These are phyloP conservation scores for Neopestalotiopsis clavispora DNA, from an alignment of 2,329 filamentous ascomycete species.

Conservation along the genomic window DNA sequence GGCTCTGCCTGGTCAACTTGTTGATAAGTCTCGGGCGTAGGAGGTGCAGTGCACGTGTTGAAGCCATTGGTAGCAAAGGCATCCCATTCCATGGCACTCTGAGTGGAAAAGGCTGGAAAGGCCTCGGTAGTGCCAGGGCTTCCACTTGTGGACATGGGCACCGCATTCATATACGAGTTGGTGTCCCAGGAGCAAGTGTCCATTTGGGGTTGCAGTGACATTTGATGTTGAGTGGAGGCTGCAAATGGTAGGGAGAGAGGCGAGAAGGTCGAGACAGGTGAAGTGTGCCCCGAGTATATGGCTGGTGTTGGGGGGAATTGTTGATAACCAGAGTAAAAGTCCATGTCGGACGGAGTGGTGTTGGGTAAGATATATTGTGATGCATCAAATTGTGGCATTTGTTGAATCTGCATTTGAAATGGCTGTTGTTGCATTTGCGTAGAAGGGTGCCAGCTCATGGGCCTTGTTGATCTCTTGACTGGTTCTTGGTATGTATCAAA, in stretches of 20 bases:
- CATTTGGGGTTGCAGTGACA: constrained; percentile 44
- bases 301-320: constrained; percentile 57
- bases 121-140: constrained; percentile 35
- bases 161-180: constrained; percentile 37
- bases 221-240: constrained; percentile 34
- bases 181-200: constrained; percentile 41
- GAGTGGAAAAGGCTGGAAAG: constrained; percentile 34
- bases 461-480: constrained; percentile 53
- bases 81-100: constrained; percentile 47
- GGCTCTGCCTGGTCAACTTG: constrained; percentile 54
- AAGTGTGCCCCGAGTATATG: constrained; percentile 62
- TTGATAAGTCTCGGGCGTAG: constrained; percentile 64
- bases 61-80: constrained; percentile 50
- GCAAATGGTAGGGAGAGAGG: constrained; percentile 55
- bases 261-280: constrained; percentile 59
- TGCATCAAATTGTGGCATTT: constrained; percentile 38
- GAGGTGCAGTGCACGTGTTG: constrained; percentile 54
- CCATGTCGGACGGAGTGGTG: constrained; percentile 44
- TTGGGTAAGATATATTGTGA: constrained; percentile 45
- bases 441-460: constrained; percentile 78
- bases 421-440: constrained; percentile 51
- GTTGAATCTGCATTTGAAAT: constrained; percentile 39
- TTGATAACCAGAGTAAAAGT: constrained; percentile 45
- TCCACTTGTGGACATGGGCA: constrained; percentile 28
- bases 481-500: constrained; percentile 37